Conservation (phyloP, 2,329 filamentous ascomycete genomes). For the Neonectria punicea region DNA sequence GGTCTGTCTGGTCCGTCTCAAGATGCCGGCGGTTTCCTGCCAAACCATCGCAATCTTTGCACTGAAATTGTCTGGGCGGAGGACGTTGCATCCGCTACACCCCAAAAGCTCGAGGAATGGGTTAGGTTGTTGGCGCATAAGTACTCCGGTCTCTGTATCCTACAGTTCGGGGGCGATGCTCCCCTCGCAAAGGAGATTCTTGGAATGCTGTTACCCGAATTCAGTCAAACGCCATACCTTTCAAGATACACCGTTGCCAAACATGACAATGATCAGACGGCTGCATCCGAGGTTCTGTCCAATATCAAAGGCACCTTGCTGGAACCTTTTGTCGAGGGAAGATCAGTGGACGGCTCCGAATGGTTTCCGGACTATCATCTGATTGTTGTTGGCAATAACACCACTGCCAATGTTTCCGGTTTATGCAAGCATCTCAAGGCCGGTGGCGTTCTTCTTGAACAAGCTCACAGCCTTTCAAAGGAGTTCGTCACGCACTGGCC, state of each 20-base stretch:
- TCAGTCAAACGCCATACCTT: constrained; percentile 46
- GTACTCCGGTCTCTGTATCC: constrained; percentile 50
- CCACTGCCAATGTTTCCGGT: constrained; percentile 20
- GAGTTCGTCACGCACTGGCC: background rate
- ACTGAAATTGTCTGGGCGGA: constrained; percentile 60
- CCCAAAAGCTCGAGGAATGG: constrained; percentile 39
- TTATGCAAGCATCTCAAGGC: constrained; percentile 41
- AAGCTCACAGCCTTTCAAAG: constrained; percentile 4
- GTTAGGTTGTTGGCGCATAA: constrained; percentile 52
- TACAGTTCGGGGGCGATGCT: constrained; percentile 50
- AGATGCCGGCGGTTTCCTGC: constrained; percentile 52
- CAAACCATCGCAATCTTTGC: constrained; percentile 61
- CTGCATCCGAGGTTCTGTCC: constrained; percentile 9
- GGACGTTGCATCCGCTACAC: constrained; percentile 45
- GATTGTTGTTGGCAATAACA: constrained; percentile 41
- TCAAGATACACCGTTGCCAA: constrained; percentile 48
- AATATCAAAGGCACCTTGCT: constrained; percentile 28
- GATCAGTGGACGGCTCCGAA: constrained; percentile 33
- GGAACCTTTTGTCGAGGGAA: constrained; percentile 45
- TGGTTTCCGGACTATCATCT: constrained; percentile 47
- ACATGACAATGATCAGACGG: constrained; percentile 3
- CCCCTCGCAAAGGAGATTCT: constrained; percentile 40
- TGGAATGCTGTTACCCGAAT: constrained; percentile 35
- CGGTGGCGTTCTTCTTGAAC: constrained; percentile 44
- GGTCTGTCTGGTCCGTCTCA: constrained; percentile 44